A percentile compares a stretch with the other conserved stretches of the same genome.
Evolutionary conservation across 352 stramenopile genomes (phyloP).

Genomic region (Pythium aquatile): DNA sequence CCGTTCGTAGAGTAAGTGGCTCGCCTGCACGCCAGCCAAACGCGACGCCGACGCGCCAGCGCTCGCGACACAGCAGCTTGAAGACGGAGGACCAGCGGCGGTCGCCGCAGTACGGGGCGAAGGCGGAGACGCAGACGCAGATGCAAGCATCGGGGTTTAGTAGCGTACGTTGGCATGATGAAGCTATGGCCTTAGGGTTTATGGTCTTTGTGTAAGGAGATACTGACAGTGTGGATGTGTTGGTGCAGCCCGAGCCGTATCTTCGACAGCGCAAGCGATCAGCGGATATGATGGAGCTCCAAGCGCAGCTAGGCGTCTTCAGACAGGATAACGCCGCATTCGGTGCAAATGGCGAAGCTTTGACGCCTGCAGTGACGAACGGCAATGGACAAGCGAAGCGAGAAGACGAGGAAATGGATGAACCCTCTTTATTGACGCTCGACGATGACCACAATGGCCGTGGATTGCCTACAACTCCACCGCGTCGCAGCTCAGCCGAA

Average conservation of each 20-base stretch:
- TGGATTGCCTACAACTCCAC: slow-evolving; percentile 13
- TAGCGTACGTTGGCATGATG: not conserved
- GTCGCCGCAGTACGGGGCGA: not conserved
- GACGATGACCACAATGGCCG: not conserved
- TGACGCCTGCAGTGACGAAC: not conserved
- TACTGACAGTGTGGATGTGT: not conserved
- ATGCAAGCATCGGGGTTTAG: not conserved
- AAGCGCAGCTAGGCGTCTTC: not conserved
- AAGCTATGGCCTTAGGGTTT: too few relatives aligned
- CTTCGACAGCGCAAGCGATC: slow-evolving; percentile 27
- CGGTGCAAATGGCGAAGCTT: not conserved
- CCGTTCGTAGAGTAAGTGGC: slow-evolving; percentile 12
- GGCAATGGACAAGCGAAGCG: not conserved
- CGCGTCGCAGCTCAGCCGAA: not conserved
- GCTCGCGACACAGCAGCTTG: not conserved
- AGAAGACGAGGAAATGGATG: slow-evolving; percentile 15
- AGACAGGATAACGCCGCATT: not conserved
- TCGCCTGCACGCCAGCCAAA: not conserved
- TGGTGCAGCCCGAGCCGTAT: slow-evolving; percentile 15
- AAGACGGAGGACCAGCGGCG: not conserved
- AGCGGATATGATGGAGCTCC: slow-evolving; percentile 26
- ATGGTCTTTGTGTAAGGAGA: not conserved
- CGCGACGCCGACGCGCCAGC: not conserved
- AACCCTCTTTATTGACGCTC: slow-evolving; percentile 7
- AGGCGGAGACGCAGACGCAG: not conserved